Evolutionary conservation across 1,284 basidiomycete genomes (phyloP), one percentile per base, ranked within the genome.

Genomic region (Ustilago lituana): DNA sequence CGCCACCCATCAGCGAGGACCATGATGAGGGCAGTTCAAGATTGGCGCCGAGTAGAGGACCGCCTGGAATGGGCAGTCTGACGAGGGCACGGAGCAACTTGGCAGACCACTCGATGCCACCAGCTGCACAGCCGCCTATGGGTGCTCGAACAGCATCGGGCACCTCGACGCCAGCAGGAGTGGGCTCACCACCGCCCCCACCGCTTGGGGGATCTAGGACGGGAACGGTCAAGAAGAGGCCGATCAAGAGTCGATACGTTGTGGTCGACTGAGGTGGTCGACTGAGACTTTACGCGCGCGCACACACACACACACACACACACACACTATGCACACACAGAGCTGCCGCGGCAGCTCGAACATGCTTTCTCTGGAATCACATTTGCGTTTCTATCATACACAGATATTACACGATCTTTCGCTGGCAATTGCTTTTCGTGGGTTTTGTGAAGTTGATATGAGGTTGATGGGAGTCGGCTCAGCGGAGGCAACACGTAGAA

Each of bases 181-280:
- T 65, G 8, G 61, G 40, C 9, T 49, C 58, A 10, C 54, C 63
- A 12, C 59, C 70, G 10, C 57, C 73, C 0, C 62, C 74, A 1
- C 70, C 73, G 15, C 66, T 73, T 15, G 59, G 58, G 20, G 60
- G 63, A 26, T 38, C 50, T 7, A 49, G 49, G 37, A 58, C 56
- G 27, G 69, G 70, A 20, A 73, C 58, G 5, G 66, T 56, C 17
- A 81, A 78, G 59, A 81, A 80, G 66, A 68, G 74, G 57, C 76
- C 79, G 12, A 74, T 81, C 48, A 79, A 78, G 60, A 74, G 62
- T 29, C 72, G 80, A 29, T 81, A 81, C 43, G 79, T 81, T 12
- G 73, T 77, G 15, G 73, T 80, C 12, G 77, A 78, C 53, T 80
- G 40, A 62, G 27, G 7, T 20, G 20, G 31, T n/a, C n/a, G n/a